A percentile compares a stretch with the other conserved stretches of the same genome.
Evolutionary conservation across 2,329 filamentous ascomycete species (phyloP).

Genomic region (Pezicula carpinea): DNA sequence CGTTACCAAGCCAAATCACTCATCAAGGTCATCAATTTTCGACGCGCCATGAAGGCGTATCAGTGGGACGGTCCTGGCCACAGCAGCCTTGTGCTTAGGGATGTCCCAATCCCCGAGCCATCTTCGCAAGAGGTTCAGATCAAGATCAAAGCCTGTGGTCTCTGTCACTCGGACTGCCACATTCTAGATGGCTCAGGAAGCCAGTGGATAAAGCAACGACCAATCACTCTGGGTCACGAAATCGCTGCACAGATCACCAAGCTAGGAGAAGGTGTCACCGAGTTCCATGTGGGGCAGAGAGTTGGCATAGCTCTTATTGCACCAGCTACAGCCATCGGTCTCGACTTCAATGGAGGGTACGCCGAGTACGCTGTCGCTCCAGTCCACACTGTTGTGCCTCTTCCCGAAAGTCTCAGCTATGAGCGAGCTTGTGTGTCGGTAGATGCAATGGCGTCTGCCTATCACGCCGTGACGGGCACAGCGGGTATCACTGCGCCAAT

Average conservation of each 20-base stretch:
- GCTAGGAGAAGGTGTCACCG: slow-evolving; percentile 6
- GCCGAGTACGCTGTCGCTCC: slow-evolving; percentile 5
- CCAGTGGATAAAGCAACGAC: slow-evolving; percentile 4
- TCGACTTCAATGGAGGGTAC: slow-evolving; percentile 12
- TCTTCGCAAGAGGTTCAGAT: slow-evolving; percentile 5
- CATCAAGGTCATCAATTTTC: too few species aligned
- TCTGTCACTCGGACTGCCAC: slow-evolving; percentile 11
- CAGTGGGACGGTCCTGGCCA: too few species aligned
- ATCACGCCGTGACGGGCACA: slow-evolving; percentile 8
- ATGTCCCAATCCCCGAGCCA: slow-evolving; percentile 5
- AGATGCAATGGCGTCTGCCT: slow-evolving; percentile 7
- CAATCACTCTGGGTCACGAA: slow-evolving; percentile 13
- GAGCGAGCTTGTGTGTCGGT: slow-evolving; percentile 7
- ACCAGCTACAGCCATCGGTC: slow-evolving; percentile 1
- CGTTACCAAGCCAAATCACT: too few species aligned
- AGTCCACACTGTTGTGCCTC: slow-evolving; percentile 1
- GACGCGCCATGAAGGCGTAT: too few species aligned
- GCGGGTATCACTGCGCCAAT: slow-evolving; percentile 1
- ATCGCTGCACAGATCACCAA: slow-evolving; percentile 5
- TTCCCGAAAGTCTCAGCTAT: slow-evolving; percentile 9
- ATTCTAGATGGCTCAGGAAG: slow-evolving; percentile 4
- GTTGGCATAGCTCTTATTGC: slow-evolving; percentile 4
- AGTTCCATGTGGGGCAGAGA: slow-evolving; percentile 6
- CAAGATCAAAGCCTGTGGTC: slow-evolving; percentile 7
- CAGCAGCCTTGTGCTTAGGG: neutral